Evolutionary conservation across 257 asterid genomes (phyloP).

Genomic region (Nicotiana attenuata): DNA sequence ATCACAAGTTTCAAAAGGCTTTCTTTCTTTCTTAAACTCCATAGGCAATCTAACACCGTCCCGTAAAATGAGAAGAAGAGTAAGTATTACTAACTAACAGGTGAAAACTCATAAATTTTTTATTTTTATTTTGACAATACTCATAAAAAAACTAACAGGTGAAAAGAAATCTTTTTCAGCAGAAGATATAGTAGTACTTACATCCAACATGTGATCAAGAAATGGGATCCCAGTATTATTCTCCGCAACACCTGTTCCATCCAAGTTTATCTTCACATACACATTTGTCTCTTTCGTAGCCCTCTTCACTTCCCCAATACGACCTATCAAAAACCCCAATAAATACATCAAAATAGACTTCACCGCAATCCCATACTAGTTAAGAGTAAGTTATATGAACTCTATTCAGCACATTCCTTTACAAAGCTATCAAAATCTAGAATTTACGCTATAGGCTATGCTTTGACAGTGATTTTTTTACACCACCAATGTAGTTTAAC

Average conservation of each 20-base stretch:
- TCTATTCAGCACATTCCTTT: neutral
- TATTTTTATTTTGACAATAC: no score
- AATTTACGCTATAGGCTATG: no score
- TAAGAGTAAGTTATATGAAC: neutral
- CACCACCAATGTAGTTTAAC: no score
- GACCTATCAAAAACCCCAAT: slow-evolving; percentile 26
- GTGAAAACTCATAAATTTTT: no score
- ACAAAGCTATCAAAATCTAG: neutral
- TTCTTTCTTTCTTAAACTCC: no score
- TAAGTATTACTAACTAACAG: no score
- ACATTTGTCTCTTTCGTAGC: slow-evolving; percentile 91
- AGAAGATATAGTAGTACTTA: slow-evolving; percentile 27
- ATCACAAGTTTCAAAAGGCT: no score
- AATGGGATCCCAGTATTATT: slow-evolving; percentile 79
- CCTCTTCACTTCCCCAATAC: slow-evolving; percentile 92
- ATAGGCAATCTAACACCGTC: no score
- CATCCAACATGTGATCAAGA: slow-evolving; percentile 98
- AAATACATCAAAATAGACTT: neutral
- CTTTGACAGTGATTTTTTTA: no score
- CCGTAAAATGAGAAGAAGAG: no score
- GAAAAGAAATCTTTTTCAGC: neutral
- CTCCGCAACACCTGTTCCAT: slow-evolving; percentile 80
- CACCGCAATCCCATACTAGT: neutral
- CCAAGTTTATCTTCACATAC: slow-evolving; percentile 71
- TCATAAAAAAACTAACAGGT: neutral